A percentile compares a stretch with the other conserved stretches of the same genome.
These are phyloP conservation scores for Oropetium thomaeum DNA, from an alignment of 176 grass and related monocot genomes.

Conservation along the genomic window DNA sequence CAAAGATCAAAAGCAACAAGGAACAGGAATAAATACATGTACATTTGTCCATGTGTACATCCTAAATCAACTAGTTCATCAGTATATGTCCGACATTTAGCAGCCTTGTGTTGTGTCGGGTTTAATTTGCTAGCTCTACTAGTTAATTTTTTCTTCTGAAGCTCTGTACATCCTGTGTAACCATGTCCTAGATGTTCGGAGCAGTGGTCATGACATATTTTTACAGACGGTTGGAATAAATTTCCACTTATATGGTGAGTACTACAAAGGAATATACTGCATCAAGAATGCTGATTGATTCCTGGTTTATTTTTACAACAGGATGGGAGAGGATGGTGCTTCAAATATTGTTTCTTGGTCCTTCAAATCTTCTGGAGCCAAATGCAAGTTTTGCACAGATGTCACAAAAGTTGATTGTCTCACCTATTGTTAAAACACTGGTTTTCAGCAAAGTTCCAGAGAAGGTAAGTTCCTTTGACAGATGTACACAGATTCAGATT, in stretches of 20 bases:
- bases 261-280: not conserved
- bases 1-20: not conserved
- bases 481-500: not conserved
- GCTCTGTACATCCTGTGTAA: not conserved
- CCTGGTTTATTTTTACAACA: constrained; percentile 31
- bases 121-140: not conserved
- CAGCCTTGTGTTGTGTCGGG: not conserved
- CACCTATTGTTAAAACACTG: constrained; percentile 94
- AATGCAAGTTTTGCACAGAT: constrained; percentile 86
- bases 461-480: constrained; percentile 50
- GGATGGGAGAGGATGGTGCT: constrained; percentile 98
- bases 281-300: not conserved
- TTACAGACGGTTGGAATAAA: not conserved
- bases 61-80: not conserved
- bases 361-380: constrained; percentile 90
- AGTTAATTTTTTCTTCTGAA: not conserved
- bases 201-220: not conserved
- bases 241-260: not conserved
- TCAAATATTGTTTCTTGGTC: constrained; percentile 92
- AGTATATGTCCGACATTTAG: not conserved
- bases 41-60: not conserved
- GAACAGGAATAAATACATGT: not conserved
- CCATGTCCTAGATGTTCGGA: not conserved
- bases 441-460: constrained; percentile 98
- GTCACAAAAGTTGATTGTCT: constrained; percentile 90